Base-by-base conservation (phyloP, 2,329 filamentous ascomycete genomes). In the Stachybotrys elegans region DNA sequence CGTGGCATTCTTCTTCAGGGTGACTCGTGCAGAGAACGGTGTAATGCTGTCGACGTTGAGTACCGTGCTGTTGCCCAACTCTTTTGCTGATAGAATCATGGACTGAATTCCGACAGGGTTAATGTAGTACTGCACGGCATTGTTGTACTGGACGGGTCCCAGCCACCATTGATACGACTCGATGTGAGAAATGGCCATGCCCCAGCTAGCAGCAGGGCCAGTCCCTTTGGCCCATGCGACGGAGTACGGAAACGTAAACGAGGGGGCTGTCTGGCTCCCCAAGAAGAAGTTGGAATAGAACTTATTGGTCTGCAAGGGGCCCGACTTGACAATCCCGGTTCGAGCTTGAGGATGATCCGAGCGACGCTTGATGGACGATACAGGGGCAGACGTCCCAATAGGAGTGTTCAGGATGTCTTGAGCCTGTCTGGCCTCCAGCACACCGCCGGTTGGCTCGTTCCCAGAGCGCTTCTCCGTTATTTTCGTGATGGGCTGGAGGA, bases 101-200 rank as follows among this genome's bases (percentile, higher is more conserved):
- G 87, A 88, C 57, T 94, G 86, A 21, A 94, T 85, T 0, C 86
- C 86, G 35, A 93, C 70, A 0, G 92, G 90, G 55, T 88, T 93
- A 58, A 85, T 76, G 54, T 86, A 96, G 59, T 85, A 96, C 22
- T 76, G 68, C 2, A 76, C 74, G 4, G 86, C 83, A 9, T 75
- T 78, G 22, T 73, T 71, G 21, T 63, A 65, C 40, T 71, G 67
- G 47, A 74, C 72, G 5, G 75, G 70, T 8, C 88, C 89, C 57
- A 78, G 86, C 1, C 82, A 81, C 43, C 84, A 67, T 60, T 93
- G 81, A 29, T 68, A 68, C 1, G 76, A 68, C 41, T 92, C 84
- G 9, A 83, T 73, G 58, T 95, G 89, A 9, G 84, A 84, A 42
- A 95, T 75, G 6, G 81, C 71, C 65, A 97, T 74, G 27, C 92